Conservation (phyloP, 345 rosid genomes). For the Schrenkiella parvula region DNA sequence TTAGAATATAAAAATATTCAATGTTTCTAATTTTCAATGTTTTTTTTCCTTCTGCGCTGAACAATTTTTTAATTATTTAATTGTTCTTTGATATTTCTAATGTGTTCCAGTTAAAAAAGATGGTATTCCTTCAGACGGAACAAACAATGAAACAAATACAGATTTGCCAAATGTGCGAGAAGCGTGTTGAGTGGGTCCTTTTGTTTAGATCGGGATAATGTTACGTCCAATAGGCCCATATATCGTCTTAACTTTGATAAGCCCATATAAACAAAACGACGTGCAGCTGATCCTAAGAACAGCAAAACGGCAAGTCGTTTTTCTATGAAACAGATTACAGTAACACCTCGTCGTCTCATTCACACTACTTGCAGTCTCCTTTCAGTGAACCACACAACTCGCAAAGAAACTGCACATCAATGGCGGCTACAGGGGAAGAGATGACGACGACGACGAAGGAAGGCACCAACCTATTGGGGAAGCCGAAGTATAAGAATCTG, state of each 20-base stretch:
- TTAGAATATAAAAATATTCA: neutral
- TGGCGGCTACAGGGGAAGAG: conserved; percentile 33
- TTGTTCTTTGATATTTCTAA: neutral
- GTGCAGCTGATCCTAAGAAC: neutral
- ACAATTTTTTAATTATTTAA: neutral
- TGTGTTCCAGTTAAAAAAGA: too few relatives aligned
- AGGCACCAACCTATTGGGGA: conserved; percentile 65
- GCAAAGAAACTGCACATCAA: conserved; percentile 15
- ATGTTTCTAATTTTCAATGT: neutral
- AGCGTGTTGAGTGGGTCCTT: neutral
- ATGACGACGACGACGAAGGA: conserved; percentile 39
- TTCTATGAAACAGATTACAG: neutral
- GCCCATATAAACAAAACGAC: conserved; percentile 14
- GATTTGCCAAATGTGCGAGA: neutral
- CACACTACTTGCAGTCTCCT: conserved; percentile 6
- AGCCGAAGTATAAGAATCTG: conserved; percentile 57
- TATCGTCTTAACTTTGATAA: neutral
- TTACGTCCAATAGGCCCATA: neutral
- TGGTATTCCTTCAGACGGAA: neutral
- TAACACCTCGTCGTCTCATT: conserved; percentile 12
- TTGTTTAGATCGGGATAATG: neutral
- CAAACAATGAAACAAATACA: neutral
- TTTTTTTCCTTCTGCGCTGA: neutral
- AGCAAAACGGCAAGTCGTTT: conserved; percentile 18
- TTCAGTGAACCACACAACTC: neutral